Evolutionary conservation across 2,329 filamentous ascomycete genomes (phyloP).

Genomic region (Aspergillus melleus): DNA sequence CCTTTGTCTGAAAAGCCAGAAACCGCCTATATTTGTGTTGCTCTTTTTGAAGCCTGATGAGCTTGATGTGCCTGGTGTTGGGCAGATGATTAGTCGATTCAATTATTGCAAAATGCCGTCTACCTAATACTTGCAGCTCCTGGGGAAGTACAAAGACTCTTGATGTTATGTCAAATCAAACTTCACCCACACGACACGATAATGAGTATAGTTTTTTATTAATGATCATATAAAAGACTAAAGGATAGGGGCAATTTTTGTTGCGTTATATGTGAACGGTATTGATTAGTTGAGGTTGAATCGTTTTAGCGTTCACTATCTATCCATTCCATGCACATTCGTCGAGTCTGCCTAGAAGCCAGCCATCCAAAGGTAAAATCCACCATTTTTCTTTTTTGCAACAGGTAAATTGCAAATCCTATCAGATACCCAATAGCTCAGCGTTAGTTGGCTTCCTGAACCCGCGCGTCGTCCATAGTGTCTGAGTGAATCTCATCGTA

Average conservation of each 20-base stretch:
- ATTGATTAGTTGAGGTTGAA: neutral
- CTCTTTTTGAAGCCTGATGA: neutral
- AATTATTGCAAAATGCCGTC: neutral
- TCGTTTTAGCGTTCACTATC: neutral
- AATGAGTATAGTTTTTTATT: neutral
- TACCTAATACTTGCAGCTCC: neutral
- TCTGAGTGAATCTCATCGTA: neutral
- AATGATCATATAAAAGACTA: neutral
- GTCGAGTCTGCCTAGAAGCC: neutral
- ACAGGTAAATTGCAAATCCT: neutral
- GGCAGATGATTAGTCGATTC: neutral
- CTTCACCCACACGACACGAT: neutral
- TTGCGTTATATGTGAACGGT: neutral
- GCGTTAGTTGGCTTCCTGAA: neutral
- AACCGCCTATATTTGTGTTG: neutral
- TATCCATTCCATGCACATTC: neutral
- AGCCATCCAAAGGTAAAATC: neutral
- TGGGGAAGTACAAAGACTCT: neutral
- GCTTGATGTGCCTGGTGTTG: neutral
- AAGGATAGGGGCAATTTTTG: neutral
- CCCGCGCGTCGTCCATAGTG: neutral
- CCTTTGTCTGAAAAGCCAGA: neutral
- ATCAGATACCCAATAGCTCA: neutral
- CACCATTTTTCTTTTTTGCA: neutral
- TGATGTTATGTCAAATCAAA: neutral